Base-by-base conservation (phyloP, 495 filamentous ascomycete genomes). In the Tuber umbilicatum region DNA sequence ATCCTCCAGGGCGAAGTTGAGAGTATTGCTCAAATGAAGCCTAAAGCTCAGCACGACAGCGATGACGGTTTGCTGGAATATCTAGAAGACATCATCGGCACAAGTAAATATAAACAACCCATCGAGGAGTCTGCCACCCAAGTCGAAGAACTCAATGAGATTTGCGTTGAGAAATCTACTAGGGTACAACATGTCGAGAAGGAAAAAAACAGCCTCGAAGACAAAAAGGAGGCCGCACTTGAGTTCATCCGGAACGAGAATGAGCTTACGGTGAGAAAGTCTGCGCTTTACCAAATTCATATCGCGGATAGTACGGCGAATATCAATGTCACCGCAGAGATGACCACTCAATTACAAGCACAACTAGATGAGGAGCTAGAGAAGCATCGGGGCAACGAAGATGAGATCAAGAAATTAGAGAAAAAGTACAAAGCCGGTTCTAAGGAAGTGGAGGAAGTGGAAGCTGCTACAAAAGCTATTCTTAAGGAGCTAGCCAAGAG, bases 21-120 rank as follows among this genome's bases (percentile, higher is more conserved):
- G 82, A 97, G 94, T 0, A 99, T 99, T 79, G 94, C 95, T 39
- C 95, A 99, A 85, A 99, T 99, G 95, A 99, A 98, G 84, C 88
- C 95, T 1, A 99, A 99, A 83, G 95, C 96, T 5, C 90, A 87
- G 37, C 93, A 92, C 76, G 95, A 98, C 79, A 94, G 97, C 78
- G 95, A 99, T 78, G 95, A 99, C 81, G 95, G 95, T 27, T 87
- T 99, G 39, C 86, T 99, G 38, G 95, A 99, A 83, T 99, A 99
- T 79, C 89, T 99, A 1, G 95, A 99, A 82, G 95, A 99, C 83
- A 98, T 99, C 79, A 97, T 99, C 76, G 95, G 95, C 72, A 99
- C 95, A 0, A 97, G 94, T 21, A 97, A 96, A 81, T 99, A 98
- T 85, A 99, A 99, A 84, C 88, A 91, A 6, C 94, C 95, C 0